These are phyloP conservation scores for Arthrobotrys pseudoclavata DNA, from an alignment of 2,329 filamentous ascomycete species.

Conservation along the genomic window DNA sequence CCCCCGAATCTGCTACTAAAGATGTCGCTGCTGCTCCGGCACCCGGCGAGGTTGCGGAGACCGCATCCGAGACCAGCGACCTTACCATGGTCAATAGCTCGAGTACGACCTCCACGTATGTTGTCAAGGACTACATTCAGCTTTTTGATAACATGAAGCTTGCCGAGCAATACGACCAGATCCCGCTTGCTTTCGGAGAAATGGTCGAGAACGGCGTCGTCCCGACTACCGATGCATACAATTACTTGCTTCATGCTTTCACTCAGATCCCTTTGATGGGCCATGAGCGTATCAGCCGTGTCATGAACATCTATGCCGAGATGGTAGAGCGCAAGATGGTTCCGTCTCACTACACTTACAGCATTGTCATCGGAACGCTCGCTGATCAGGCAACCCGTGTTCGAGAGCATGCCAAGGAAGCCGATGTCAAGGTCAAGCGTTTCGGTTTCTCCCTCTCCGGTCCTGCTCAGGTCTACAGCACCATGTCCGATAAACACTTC, in stretches of 20 bases:
- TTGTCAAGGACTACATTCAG: slow-evolving; percentile 80
- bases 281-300: slow-evolving; percentile 88
- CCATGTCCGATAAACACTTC: slow-evolving; percentile 75
- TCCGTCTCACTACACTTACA: slow-evolving; percentile 87
- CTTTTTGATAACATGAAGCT: slow-evolving; percentile 82
- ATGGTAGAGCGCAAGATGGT: slow-evolving; percentile 89
- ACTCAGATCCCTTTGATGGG: slow-evolving; percentile 84
- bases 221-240: slow-evolving; percentile 89
- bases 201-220: slow-evolving; percentile 86
- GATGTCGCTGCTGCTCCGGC: slow-evolving; percentile 3
- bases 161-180: slow-evolving; percentile 82
- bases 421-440: slow-evolving; percentile 85
- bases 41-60: slow-evolving; percentile 60
- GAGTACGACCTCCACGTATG: slow-evolving; percentile 71
- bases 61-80: slow-evolving; percentile 64
- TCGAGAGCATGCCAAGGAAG: slow-evolving; percentile 76
- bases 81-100: slow-evolving; percentile 68
- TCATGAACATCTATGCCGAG: slow-evolving; percentile 93
- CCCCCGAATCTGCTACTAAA: background rate
- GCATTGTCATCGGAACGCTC: slow-evolving; percentile 85
- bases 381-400: slow-evolving; percentile 85
- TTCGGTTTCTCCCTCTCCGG: slow-evolving; percentile 75
- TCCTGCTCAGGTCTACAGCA: slow-evolving; percentile 84
- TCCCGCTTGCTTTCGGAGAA: slow-evolving; percentile 89
- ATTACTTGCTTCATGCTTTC: slow-evolving; percentile 85